Conservation (phyloP, 2,329 filamentous ascomycete genomes). For the Alternaria angustiovoidea region DNA sequence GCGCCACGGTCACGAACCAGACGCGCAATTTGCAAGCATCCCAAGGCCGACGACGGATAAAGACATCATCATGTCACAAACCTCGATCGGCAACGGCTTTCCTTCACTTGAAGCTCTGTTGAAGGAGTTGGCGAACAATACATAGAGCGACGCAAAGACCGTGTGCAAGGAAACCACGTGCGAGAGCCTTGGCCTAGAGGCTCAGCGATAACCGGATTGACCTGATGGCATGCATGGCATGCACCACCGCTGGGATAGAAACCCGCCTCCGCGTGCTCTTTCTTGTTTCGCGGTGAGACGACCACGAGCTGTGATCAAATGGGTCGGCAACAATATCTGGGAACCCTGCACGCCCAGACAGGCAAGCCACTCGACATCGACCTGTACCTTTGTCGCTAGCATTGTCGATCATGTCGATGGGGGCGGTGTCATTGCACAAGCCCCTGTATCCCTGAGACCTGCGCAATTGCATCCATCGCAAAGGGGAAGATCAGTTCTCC, state of each 20-base stretch:
- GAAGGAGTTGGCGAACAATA: not conserved
- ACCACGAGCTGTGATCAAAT: conserved; percentile 4
- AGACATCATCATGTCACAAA: not conserved
- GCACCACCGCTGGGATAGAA: conserved; percentile 18
- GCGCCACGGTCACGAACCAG: not conserved
- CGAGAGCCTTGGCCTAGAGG: conserved; percentile 10
- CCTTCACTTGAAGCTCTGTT: not conserved
- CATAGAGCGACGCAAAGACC: not conserved
- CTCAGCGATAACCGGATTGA: conserved; percentile 2
- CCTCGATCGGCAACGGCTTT: not conserved
- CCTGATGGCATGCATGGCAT: conserved; percentile 13
- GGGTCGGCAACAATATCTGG: not conserved
- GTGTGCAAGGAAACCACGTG: not conserved
- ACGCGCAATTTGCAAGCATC: not conserved
- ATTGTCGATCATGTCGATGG: conserved; percentile 17
- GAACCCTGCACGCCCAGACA: conserved; percentile 3
- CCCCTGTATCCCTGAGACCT: conserved; percentile 10
- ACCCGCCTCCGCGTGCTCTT: conserved; percentile 25
- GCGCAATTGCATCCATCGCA: conserved; percentile 1
- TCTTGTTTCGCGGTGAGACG: conserved; percentile 10
- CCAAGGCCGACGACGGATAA: too few relatives aligned
- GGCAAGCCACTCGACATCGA: conserved; percentile 7
- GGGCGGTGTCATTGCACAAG: conserved; percentile 10
- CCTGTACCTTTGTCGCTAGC: conserved; percentile 10
- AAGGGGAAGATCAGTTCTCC: not conserved